Conservation (phyloP, 768 basidiomycete genomes). For the Erythrobasidium yunnanense region DNA sequence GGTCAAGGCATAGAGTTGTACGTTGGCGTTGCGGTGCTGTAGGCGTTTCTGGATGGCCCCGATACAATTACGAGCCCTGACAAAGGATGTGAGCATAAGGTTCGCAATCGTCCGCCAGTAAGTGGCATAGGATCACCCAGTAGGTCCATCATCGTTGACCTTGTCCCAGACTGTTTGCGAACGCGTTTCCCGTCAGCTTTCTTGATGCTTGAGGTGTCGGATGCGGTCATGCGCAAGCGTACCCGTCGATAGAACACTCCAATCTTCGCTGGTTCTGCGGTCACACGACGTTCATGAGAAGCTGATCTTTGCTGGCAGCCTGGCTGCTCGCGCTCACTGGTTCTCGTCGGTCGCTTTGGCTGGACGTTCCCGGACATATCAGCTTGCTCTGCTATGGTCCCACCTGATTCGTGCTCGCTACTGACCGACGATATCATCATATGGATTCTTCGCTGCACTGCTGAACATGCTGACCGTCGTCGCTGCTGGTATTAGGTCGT, state of each 20-base stretch:
- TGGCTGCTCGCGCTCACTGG: constrained; percentile 41
- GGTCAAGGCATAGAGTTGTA: constrained; percentile 84
- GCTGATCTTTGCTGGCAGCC: background rate
- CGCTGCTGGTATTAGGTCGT: too few species aligned
- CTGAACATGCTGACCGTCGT: constrained; percentile 66
- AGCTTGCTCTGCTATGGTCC: background rate
- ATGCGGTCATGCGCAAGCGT: background rate
- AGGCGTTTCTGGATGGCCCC: constrained; percentile 78
- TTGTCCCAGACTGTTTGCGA: constrained; percentile 70
- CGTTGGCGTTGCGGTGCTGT: constrained; percentile 86
- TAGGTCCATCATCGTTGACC: constrained; percentile 74
- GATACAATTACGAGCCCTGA: constrained; percentile 77
- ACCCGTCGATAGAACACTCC: constrained; percentile 62
- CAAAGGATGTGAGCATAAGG: background rate
- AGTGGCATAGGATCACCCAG: constrained; percentile 59
- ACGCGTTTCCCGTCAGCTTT: background rate
- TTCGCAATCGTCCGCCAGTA: too few species aligned
- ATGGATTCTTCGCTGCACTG: constrained; percentile 59
- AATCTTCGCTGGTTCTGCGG: constrained; percentile 65
- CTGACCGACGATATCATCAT: constrained; percentile 86
- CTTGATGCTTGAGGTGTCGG: background rate
- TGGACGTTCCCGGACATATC: constrained; percentile 40
- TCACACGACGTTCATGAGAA: background rate
- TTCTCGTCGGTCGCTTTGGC: constrained; percentile 97
- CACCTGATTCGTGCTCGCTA: constrained; percentile 31